phyloP scores from a whole-genome alignment of 192 early-diverging fungal species.

The Obelidium mucronatum region DNA sequence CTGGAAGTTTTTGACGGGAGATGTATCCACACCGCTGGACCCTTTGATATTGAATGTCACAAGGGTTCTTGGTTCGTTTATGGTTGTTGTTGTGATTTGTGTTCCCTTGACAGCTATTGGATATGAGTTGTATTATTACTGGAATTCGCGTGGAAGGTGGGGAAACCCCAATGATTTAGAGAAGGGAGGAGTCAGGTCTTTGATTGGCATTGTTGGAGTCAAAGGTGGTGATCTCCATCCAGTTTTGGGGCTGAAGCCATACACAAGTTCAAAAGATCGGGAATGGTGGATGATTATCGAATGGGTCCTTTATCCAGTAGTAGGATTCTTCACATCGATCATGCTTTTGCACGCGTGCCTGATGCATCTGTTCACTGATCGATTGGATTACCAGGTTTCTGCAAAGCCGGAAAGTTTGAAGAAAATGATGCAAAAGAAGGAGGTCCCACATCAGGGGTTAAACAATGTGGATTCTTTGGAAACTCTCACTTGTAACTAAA shows the following conservation, averaged over 20 bases:
- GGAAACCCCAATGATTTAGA: background rate
- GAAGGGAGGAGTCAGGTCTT: too few species aligned
- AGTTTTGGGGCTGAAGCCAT: background rate
- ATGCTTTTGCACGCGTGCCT: slow-evolving; percentile 21
- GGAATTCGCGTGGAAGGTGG: slow-evolving; percentile 6
- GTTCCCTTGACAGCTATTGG: background rate
- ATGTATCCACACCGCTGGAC: background rate
- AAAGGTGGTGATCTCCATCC: background rate
- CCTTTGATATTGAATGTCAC: too few species aligned
- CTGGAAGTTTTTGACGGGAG: background rate
- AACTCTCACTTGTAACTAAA: too few species aligned
- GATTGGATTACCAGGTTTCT: slow-evolving; percentile 39
- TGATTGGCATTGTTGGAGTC: too few species aligned
- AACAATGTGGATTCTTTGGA: too few species aligned
- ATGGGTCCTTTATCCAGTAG: background rate
- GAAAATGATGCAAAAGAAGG: too few species aligned
- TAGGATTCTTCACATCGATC: background rate
- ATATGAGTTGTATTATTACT: background rate
- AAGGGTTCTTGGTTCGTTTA: too few species aligned
- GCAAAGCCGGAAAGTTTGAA: slow-evolving; percentile 36
- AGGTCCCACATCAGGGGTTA: too few species aligned
- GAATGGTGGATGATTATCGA: background rate
- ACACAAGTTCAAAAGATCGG: background rate
- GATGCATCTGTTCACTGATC: slow-evolving; percentile 39
- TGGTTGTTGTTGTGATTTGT: background rate